Evolutionary conservation across 441 rosid species (phyloP), one percentile per base, ranked within the genome.

Genomic region (Eruca vesicaria): DNA sequence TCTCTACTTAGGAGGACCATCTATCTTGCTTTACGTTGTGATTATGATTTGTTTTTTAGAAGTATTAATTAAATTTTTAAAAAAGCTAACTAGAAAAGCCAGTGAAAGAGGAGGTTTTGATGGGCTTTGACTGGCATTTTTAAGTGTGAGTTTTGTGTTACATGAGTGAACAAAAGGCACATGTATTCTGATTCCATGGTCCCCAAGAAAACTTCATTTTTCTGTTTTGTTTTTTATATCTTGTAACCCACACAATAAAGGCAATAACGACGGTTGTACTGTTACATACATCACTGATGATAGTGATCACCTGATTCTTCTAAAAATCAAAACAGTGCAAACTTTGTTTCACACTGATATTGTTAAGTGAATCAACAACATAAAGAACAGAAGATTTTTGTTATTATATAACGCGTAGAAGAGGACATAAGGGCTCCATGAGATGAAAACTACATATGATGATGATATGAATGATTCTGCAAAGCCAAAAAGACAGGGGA

Each of bases 351-450:
- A 15, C 66, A 63, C 41, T 21, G 69, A 63, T 68, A 35, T 52
- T 69, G 50, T 63, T 55, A 20, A 52, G 66, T 63, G n/a, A 53
- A 56, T 38, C 45, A 53, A 68, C 5, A 64, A 75, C 79, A 75
- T 12, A 52, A 52, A 11, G 28, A 61, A 11, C 70, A 43, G 38
- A 76, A 43, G 66, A 15, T 55, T 63, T n/a, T 69, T 63, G 66
- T 69, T 62, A 76, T 63, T 63, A 55, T 8, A 31, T 69, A 53
- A 63, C 64, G 69, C 68, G 74, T 75, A 28, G 58, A 62, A 36
- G 43, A 68, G 41, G 69, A 62, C 79, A 68, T 68, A 20, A 68
- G 23, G 69, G 79, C 69, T 62, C 79, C 79, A 68, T 68, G 74
- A 68, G 33, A 68, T 68, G 74, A 75, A 75, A 23, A 68, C 19